Percentiles rank a stretch among this genome's conserved stretches.
Evolutionary conservation across 2,329 filamentous ascomycete genomes (phyloP).

Genomic region (Aphanocladium album): DNA sequence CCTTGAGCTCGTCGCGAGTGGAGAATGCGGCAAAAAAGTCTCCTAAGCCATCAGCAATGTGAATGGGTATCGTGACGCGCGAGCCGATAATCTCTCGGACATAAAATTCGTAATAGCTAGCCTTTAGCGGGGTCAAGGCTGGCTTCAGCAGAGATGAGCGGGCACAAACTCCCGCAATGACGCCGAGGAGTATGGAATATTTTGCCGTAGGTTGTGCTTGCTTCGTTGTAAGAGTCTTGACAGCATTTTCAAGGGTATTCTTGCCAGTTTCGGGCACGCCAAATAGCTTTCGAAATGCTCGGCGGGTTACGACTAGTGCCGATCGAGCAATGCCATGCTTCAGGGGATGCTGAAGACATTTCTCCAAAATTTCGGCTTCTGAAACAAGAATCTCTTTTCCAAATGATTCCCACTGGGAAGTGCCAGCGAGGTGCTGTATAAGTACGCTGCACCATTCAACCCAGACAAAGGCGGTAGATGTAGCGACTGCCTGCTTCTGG

Average conservation of each 20-base stretch:
- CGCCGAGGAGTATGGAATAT: constrained; percentile 74
- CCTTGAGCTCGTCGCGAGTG: constrained; percentile 66
- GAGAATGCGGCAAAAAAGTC: constrained; percentile 82
- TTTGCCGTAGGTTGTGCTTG: constrained; percentile 56
- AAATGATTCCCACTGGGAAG: constrained; percentile 58
- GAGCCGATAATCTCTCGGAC: constrained; percentile 80
- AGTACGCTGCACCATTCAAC: constrained; percentile 84
- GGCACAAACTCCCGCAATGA: constrained; percentile 80
- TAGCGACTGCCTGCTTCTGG: constrained; percentile 70
- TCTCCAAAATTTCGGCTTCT: constrained; percentile 70
- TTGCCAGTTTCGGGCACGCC: constrained; percentile 50
- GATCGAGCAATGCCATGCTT: constrained; percentile 65
- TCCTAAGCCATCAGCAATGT: constrained; percentile 66
- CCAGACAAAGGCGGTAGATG: constrained; percentile 78
- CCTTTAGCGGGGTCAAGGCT: constrained; percentile 59
- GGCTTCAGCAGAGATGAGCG: constrained; percentile 61
- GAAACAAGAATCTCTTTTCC: constrained; percentile 61
- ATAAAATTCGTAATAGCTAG: constrained; percentile 76
- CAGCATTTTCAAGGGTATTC: constrained; percentile 56
- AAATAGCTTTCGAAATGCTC: constrained; percentile 72
- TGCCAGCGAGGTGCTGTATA: constrained; percentile 63
- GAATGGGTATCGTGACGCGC: constrained; percentile 61
- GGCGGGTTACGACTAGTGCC: constrained; percentile 70
- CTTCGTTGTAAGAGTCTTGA: constrained; percentile 67
- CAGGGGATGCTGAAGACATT: constrained; percentile 62